A percentile compares a stretch with the other conserved stretches of the same genome.
Evolutionary conservation across 1,284 basidiomycete species (phyloP).

Genomic region (Sanghuangporus baumii): DNA sequence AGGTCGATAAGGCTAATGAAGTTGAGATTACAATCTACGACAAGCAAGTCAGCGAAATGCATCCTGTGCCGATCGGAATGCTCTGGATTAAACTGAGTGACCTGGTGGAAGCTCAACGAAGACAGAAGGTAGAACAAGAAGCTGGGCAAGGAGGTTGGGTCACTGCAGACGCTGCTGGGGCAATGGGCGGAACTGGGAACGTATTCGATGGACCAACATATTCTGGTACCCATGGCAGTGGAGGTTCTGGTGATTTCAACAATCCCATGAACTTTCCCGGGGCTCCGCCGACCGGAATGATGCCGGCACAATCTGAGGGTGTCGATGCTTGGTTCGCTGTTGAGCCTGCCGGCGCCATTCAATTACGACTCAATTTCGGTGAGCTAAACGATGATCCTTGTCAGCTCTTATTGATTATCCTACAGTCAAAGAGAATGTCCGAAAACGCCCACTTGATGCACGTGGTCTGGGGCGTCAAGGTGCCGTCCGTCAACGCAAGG

Average conservation of each 20-base stretch:
- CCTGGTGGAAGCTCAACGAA: slow-evolving; percentile 88
- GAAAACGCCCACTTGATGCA: slow-evolving; percentile 89
- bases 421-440: slow-evolving; percentile 92
- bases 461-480: slow-evolving; percentile 95
- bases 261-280: slow-evolving; percentile 13
- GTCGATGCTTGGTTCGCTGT: slow-evolving; percentile 98
- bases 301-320: slow-evolving; percentile 55
- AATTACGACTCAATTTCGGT: slow-evolving; percentile 87
- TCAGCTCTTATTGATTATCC: slow-evolving; percentile 19
- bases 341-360: slow-evolving; percentile 94
- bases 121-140: slow-evolving; percentile 87
- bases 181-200: slow-evolving; percentile 4
- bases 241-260: slow-evolving; percentile 20
- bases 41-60: slow-evolving; percentile 73
- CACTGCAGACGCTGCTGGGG: slow-evolving; percentile 63
- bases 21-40: slow-evolving; percentile 97
- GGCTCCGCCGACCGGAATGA: slow-evolving; percentile 16
- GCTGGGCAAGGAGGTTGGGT: slow-evolving; percentile 90
- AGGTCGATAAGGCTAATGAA: slow-evolving; percentile 97
- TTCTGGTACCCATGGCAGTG: slow-evolving; percentile 18
- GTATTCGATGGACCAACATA: slow-evolving; percentile 14
- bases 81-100: slow-evolving; percentile 96
- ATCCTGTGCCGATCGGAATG: slow-evolving; percentile 89
- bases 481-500: slow-evolving; percentile 96
- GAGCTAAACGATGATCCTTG: slow-evolving; percentile 29